Base-by-base conservation (phyloP, 2,329 filamentous ascomycete genomes). In the Claviceps quebecensis region DNA sequence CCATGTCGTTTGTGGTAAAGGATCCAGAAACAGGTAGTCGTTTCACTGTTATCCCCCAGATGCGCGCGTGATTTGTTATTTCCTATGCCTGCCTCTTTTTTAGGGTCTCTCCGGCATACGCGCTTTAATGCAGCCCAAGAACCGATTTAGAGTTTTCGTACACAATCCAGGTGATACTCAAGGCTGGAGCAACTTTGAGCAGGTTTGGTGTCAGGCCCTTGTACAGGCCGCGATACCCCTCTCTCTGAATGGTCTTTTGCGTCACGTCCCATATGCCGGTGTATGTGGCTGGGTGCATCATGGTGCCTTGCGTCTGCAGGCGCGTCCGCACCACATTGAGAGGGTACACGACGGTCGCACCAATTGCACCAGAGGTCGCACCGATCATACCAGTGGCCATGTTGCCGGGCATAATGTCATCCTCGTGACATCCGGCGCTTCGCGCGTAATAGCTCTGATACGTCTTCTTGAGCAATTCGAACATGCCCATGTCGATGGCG, bases 191-290 rank as follows among this genome's bases (percentile, higher is more conserved):
- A 38, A 98, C 93, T 72, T 98, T 98, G 59, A 98, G 75, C 40
- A 98, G 73, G 64, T 97, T 98, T 5, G 93, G 93, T 43, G 91
- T 95, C 57, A 97, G 73, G 1, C 93, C 93, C 68, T 94, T 95
- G 75, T 95, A 98, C 52, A 98, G 73, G 2, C 93, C 93, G 53
- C 86, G 77, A 39, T 86, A 65, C 1, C 93, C 93, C 69, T 98
- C 93, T 48, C 84, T 81, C 59, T 82, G 75, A 38, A 95, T 71
- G 8, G 93, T 98, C 69, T 86, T 87, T 50, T 77, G 76, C 1
- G 88, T 85, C 44, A 96, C 91, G 66, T 98, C 93, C 72, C 83
- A 78, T 56, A 97, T 91, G 39, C 93, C 88, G 2, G 81, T 89
- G 65, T 98, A 98, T 4, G 87, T 95, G 7, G 86, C 78, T 5